Conservation (phyloP, 2,329 filamentous ascomycete species). For the Blastomyces emzantsi region DNA sequence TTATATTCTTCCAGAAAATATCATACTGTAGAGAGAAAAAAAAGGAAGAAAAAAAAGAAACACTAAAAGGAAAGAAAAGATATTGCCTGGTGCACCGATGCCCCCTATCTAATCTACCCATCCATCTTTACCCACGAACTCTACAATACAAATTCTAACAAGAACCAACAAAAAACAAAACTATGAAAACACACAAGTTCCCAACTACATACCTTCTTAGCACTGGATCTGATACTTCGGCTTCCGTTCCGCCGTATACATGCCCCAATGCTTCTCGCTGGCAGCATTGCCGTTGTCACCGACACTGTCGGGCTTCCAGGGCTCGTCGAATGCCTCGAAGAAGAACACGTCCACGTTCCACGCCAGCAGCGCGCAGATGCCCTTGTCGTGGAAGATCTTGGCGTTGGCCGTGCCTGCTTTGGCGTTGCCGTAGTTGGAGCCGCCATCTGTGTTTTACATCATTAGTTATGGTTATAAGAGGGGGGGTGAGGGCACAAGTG, state of each 20-base stretch:
- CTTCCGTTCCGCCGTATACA: conserved; percentile 52
- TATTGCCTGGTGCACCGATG: neutral
- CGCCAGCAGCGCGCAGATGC: conserved; percentile 54
- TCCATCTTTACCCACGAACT: neutral
- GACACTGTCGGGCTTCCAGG: conserved; percentile 56
- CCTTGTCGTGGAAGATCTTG: conserved; percentile 50
- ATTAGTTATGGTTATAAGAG: neutral
- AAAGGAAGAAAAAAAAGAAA: conserved; percentile 14
- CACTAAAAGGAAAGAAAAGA: conserved; percentile 7
- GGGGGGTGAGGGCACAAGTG: neutral
- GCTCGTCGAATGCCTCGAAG: conserved; percentile 66
- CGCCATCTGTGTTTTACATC: conserved; percentile 33
- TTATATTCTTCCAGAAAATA: neutral
- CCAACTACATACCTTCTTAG: conserved; percentile 10
- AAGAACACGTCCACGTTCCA: conserved; percentile 63
- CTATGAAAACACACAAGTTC: neutral
- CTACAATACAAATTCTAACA: neutral
- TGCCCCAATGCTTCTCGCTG: conserved; percentile 62
- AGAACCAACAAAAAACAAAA: neutral
- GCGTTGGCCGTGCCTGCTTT: conserved; percentile 53
- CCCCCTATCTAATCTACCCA: neutral
- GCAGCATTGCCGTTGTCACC: conserved; percentile 54
- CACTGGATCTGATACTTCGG: conserved; percentile 48
- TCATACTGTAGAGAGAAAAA: neutral
- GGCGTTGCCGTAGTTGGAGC: conserved; percentile 53